A percentile compares a stretch with the other conserved stretches of the same genome.
These are phyloP conservation scores for Phoma sp. DNA, from an alignment of 2,329 filamentous ascomycete species.

Conservation along the genomic window DNA sequence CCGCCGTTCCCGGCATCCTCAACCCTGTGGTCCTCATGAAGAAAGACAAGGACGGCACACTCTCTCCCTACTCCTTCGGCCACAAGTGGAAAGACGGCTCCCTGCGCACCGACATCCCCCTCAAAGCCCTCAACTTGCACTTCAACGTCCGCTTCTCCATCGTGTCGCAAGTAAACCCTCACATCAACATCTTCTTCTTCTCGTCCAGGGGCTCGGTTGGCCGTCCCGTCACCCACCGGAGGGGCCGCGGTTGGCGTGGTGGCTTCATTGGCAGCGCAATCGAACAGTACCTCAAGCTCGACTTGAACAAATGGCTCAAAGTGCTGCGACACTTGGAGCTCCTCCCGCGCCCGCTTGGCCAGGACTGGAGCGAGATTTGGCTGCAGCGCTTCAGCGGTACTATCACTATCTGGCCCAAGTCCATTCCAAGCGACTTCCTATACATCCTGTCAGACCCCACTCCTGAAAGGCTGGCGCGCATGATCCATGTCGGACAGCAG, in stretches of 20 bases:
- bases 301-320: conserved; percentile 97
- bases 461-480: conserved; percentile 74
- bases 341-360: conserved; percentile 84
- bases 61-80: conserved; percentile 92
- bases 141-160: conserved; percentile 99
- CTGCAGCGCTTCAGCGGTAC: conserved; percentile 93
- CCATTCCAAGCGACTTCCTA: conserved; percentile 77
- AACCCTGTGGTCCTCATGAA: conserved; percentile 94
- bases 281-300: conserved; percentile 95
- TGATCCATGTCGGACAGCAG: conserved; percentile 90
- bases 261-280: conserved; percentile 91
- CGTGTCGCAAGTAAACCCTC: conserved; percentile 86
- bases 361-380: conserved; percentile 98
- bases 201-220: conserved; percentile 90
- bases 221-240: conserved; percentile 89
- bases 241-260: conserved; percentile 92
- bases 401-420: conserved; percentile 95
- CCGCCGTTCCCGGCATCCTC: conserved; percentile 92
- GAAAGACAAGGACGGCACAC: conserved; percentile 76
- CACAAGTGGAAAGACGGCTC: conserved; percentile 99
- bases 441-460: conserved; percentile 87
- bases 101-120: conserved; percentile 90
- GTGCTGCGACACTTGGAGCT: conserved; percentile 92
- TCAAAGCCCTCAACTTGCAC: conserved; percentile 91
- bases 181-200: conserved; percentile 99